phyloP scores from a whole-genome alignment of 2,329 filamentous ascomycete genomes.

The Verticillium nubilum region DNA sequence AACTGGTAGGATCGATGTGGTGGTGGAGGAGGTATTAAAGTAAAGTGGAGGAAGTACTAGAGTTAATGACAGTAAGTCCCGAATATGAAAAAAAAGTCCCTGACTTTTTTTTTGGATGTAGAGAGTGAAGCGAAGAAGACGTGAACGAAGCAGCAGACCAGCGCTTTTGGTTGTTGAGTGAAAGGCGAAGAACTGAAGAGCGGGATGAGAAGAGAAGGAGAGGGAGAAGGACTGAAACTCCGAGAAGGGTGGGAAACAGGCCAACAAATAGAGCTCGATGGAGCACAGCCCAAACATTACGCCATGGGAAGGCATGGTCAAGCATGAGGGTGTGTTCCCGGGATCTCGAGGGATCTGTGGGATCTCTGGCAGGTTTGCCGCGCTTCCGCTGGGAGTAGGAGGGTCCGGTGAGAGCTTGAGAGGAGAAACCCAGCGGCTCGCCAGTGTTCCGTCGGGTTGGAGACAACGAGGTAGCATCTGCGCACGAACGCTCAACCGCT shows the following conservation, averaged over 20 bases:
- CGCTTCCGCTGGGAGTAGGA: neutral
- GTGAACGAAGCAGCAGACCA: constrained; percentile 36
- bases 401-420: neutral
- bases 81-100: neutral
- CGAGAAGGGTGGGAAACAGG: constrained; percentile 3
- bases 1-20: neutral
- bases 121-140: neutral
- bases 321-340: neutral
- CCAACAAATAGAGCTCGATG: neutral
- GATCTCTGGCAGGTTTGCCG: neutral
- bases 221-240: constrained; percentile 7
- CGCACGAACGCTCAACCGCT: neutral
- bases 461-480: neutral
- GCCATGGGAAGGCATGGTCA: neutral
- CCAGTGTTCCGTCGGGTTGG: neutral
- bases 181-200: constrained; percentile 23
- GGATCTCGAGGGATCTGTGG: neutral
- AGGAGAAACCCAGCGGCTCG: neutral
- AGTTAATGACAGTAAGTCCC: neutral
- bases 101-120: neutral
- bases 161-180: constrained; percentile 36
- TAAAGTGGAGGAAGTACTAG: neutral
- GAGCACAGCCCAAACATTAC: neutral
- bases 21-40: neutral
- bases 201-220: constrained; percentile 8